Evolutionary conservation across 441 rosid species (phyloP).

Genomic region (Hura crepitans): DNA sequence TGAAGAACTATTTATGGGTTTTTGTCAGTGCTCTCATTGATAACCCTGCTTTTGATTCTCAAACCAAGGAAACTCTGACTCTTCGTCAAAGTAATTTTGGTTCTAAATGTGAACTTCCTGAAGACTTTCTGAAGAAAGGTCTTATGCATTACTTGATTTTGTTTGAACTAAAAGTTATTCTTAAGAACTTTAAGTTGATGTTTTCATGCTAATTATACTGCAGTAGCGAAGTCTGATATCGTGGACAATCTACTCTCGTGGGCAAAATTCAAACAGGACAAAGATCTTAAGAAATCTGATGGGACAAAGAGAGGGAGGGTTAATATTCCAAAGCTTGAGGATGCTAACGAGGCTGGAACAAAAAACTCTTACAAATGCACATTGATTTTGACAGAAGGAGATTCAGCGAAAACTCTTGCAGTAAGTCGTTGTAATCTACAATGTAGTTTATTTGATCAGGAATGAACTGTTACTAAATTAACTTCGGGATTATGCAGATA

Average conservation of each 20-base stretch:
- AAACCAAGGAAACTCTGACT: slow-evolving; percentile 95
- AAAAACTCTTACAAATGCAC: slow-evolving; percentile 70
- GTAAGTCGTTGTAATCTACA: slow-evolving; percentile 40
- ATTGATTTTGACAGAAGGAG: slow-evolving; percentile 95
- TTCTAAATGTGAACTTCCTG: slow-evolving; percentile 83
- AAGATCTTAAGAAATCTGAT: slow-evolving; percentile 88
- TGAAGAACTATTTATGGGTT: slow-evolving; percentile 89
- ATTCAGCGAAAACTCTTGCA: slow-evolving; percentile 93
- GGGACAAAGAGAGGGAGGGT: slow-evolving; percentile 68
- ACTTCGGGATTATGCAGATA: slow-evolving; percentile 37
- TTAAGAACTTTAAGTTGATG: neutral
- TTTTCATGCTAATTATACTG: slow-evolving; percentile 12
- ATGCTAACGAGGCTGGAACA: slow-evolving; percentile 92
- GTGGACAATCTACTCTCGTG: slow-evolving; percentile 75
- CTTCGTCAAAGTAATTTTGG: slow-evolving; percentile 95
- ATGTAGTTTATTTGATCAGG: neutral
- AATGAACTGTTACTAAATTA: neutral
- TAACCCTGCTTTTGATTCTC: slow-evolving; percentile 98
- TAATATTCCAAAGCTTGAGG: slow-evolving; percentile 69
- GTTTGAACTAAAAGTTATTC: neutral
- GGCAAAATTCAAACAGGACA: slow-evolving; percentile 81
- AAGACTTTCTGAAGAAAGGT: slow-evolving; percentile 86
- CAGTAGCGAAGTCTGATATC: slow-evolving; percentile 84
- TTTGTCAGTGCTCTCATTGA: slow-evolving; percentile 94
- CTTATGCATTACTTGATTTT: slow-evolving; percentile 4